These are phyloP conservation scores for Allomyces macrogynus DNA, from an alignment of 192 early-diverging fungal species.

Conservation along the genomic window DNA sequence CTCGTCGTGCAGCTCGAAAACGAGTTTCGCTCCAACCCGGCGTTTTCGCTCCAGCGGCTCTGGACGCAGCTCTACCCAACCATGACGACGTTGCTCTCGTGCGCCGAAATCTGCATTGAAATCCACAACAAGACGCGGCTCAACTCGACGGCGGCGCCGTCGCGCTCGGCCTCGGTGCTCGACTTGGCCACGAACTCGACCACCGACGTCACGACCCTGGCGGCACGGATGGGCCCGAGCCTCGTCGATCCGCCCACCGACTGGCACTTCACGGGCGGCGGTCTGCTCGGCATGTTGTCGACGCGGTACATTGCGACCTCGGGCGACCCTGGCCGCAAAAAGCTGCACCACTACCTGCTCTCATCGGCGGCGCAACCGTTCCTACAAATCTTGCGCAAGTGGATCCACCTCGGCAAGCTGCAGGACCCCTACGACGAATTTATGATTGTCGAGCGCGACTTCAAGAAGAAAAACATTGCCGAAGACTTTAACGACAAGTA, in stretches of 20 bases:
- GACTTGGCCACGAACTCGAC: no score
- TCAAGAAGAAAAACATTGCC: conserved; percentile 32
- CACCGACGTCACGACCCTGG: no score
- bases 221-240: no score
- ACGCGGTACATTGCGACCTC: neutral
- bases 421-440: conserved; percentile 80
- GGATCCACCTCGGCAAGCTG: conserved; percentile 80
- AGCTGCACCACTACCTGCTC: conserved; percentile 60
- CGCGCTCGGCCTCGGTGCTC: no score
- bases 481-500: conserved; percentile 68
- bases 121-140: neutral
- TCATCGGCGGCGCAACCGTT: conserved; percentile 62
- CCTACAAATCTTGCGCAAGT: conserved; percentile 57
- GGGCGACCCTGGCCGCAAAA: conserved; percentile 45
- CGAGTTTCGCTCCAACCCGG: neutral
- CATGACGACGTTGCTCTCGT: neutral
- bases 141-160: no score
- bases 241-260: neutral
- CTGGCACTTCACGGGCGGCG: neutral
- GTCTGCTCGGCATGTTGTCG: neutral
- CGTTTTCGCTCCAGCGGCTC: neutral
- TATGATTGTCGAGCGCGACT: conserved; percentile 59
- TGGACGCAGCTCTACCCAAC: neutral
- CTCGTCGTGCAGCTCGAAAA: neutral
- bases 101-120: neutral